Base-by-base conservation (phyloP, 2,329 filamentous ascomycete species). In the Fusarium beomiforme region DNA sequence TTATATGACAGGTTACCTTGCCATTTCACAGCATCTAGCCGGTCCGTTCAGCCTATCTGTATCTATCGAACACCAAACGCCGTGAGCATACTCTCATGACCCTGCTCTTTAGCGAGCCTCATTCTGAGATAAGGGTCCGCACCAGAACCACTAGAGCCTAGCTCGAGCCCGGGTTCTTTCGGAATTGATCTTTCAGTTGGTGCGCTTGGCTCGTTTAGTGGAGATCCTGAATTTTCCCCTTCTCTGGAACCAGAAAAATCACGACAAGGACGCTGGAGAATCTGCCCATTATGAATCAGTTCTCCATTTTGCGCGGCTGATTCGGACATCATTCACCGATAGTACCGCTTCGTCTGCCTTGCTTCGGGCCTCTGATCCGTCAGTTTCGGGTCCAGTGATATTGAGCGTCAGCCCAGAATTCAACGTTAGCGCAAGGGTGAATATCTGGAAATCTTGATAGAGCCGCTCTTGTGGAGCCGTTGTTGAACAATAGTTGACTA, bases 201-300 rank as follows among this genome's bases (percentile, higher is more conserved):
- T 67, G 64, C 63, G 63, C 56, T 67, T 67, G 54, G 54, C 24
- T 49, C 42, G 41, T 24, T 31, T 34, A 41, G 70, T 73, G 70
- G 69, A 46, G 63, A 73, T 71, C 37, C 70, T 59, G 70, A 73
- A 44, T 55, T 71, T 69, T 72, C 67, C 59, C 70, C 63, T 67
- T 63, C 29, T 31, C 33, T 47, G 47, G 33, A 66, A 47, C 42
- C 55, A 51, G 43, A 37, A 24, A 70, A 44, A 31, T 50, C 63
- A 65, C 43, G 43, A 59, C 50, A 69, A 29, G 19, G 44, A 29
- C 23, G 50, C n/a, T 43, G 39, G 37, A 42, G 17, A 51, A 71
- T 69, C 55, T 71, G 70, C 59, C 55, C 70, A 67, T 57, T 53
- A 13, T 71, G 31, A 64, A 64, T 47, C 41, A 24, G 39, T 26